Evolutionary conservation across 1,284 basidiomycete species (phyloP).

Genomic region (Cryptococcus maquisensis): DNA sequence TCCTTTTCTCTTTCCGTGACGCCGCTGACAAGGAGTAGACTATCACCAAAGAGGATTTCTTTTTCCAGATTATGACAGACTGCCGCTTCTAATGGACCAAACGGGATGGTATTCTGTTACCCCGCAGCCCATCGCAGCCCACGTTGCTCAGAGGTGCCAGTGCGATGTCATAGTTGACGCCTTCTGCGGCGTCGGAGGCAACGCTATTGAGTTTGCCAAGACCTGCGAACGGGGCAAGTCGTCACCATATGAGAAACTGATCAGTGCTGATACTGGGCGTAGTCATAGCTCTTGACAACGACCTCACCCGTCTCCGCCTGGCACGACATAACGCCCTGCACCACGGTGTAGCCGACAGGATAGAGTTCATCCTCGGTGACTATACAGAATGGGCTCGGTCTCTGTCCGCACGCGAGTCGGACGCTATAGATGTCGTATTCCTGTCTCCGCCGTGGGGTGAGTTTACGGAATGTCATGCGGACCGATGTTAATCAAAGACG

Average conservation of each 20-base stretch:
- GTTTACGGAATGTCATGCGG: conserved; percentile 28
- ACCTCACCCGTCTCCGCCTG: conserved; percentile 72
- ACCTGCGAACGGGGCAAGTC: conserved; percentile 80
- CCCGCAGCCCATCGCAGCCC: conserved; percentile 82
- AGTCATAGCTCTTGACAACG: conserved; percentile 92
- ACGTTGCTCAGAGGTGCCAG: conserved; percentile 86
- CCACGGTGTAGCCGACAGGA: conserved; percentile 88
- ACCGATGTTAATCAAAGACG: background rate
- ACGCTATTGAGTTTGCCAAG: conserved; percentile 92
- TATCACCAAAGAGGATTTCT: conserved; percentile 75
- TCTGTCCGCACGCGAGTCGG: conserved; percentile 46
- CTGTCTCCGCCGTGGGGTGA: conserved; percentile 93
- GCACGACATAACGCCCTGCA: conserved; percentile 88
- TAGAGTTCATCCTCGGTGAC: conserved; percentile 88
- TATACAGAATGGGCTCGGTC: conserved; percentile 72
- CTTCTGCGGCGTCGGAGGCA: conserved; percentile 97
- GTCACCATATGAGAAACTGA: conserved; percentile 45
- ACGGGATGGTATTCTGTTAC: conserved; percentile 98
- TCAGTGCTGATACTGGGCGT: conserved; percentile 7
- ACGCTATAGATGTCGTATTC: conserved; percentile 78
- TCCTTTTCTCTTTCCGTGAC: conserved; percentile 4
- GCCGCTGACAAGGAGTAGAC: conserved; percentile 54
- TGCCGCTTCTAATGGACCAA: conserved; percentile 50
- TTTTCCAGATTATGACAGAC: conserved; percentile 72
- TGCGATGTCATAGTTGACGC: conserved; percentile 71